Conservation (phyloP, 208 protist genomes). For the Leishmania braziliensis region DNA sequence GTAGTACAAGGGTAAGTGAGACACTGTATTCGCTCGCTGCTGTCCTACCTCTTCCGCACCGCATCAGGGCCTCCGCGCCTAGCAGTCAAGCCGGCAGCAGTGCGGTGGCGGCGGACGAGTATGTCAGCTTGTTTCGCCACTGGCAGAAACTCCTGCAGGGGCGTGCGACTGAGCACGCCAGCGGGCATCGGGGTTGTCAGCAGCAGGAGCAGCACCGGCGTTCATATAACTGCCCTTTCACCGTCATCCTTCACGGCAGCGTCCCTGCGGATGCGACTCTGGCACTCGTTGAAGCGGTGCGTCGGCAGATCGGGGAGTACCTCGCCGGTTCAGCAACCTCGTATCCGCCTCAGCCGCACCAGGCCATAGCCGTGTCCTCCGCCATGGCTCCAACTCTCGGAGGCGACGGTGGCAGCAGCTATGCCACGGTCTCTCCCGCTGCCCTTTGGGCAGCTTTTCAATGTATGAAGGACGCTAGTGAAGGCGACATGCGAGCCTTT, state of each 20-base stretch:
- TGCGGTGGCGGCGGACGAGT: not conserved
- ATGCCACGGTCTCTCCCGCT: conserved; percentile 7
- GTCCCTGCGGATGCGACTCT: not conserved
- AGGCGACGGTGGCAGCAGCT: not conserved
- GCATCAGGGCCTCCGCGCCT: not conserved
- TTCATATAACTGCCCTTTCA: not conserved
- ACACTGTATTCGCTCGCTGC: conserved; percentile 3
- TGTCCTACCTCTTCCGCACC: not conserved
- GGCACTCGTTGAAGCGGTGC: not conserved
- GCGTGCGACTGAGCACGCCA: not conserved
- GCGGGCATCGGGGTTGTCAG: not conserved
- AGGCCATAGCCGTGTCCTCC: not conserved
- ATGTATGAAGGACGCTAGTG: conserved; percentile 11
- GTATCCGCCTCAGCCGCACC: conserved; percentile 2
- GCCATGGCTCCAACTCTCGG: not conserved
- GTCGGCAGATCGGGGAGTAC: conserved; percentile 7
- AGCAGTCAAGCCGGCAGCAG: not conserved
- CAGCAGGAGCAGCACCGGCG: not conserved
- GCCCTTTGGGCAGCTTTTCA: conserved; percentile 13
- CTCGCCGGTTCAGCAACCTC: conserved; percentile 13
- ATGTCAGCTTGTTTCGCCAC: conserved; percentile 4
- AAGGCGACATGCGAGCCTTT: conserved; percentile 17
- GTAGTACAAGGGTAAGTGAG: conserved; percentile 3
- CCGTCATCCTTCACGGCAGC: not conserved
- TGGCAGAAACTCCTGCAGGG: conserved; percentile 8